Evolutionary conservation across 345 rosid species (phyloP).

Genomic region (Punica granatum): DNA sequence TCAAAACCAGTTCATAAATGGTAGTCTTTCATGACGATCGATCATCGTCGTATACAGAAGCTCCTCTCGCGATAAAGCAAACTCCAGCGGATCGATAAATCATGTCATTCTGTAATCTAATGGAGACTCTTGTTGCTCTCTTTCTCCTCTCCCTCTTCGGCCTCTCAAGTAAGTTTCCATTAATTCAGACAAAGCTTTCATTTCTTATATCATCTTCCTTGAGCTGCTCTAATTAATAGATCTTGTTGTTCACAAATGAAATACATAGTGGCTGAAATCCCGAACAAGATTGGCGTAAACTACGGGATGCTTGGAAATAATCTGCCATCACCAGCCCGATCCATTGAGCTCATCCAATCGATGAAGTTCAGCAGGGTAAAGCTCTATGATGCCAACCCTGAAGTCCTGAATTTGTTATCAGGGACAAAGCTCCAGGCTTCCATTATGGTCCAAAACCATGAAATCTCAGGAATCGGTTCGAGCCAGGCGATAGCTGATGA

Average conservation of each 20-base stretch:
- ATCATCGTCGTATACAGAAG: not conserved
- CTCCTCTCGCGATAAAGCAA: not conserved
- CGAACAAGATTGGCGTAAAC: conserved; percentile 35
- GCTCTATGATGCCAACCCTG: conserved; percentile 52
- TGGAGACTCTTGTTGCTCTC: conserved; percentile 12
- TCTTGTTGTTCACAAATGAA: not conserved
- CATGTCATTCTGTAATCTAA: not conserved
- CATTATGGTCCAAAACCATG: conserved; percentile 54
- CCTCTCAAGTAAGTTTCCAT: conserved; percentile 14
- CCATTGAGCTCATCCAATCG: conserved; percentile 39
- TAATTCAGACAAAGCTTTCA: not conserved
- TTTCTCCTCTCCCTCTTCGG: conserved; percentile 13
- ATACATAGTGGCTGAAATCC: conserved; percentile 28
- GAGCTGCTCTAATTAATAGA: not conserved
- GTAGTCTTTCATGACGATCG: no score
- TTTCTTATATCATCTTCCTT: no score
- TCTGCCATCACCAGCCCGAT: conserved; percentile 46
- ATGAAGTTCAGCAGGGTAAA: conserved; percentile 45
- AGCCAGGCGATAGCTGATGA: conserved; percentile 32
- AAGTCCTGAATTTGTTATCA: conserved; percentile 40
- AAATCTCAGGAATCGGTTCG: conserved; percentile 36
- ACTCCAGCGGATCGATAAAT: not conserved
- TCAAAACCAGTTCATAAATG: not conserved
- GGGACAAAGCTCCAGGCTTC: conserved; percentile 46
- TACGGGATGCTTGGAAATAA: conserved; percentile 45